Base-by-base conservation (phyloP, 176 grass and related monocot species). In the Raddia guianensis region DNA sequence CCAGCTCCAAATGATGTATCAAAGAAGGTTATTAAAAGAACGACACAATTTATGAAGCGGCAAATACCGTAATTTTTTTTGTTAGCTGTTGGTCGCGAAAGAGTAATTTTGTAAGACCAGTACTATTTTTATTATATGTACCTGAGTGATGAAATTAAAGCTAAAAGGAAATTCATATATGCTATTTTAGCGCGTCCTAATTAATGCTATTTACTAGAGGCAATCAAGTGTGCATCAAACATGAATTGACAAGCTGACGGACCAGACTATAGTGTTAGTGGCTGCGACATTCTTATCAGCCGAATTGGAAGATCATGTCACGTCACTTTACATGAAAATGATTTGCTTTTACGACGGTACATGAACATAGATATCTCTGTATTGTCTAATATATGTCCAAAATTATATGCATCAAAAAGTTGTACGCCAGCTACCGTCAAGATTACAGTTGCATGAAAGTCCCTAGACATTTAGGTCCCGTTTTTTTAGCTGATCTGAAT, bases 281-380 rank as follows among this genome's bases (percentile, higher is more conserved):
- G 85, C 10, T 69, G 63, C 5, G 80, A 62, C 44, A 33, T 33
- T 68, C 32, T 45, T 50, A 75, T 75, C 70, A 81, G 0, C 33
- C 63, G 4, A 74, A 56, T 18, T 45, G 10, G 50, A 32, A 0
- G 65, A 16, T 72, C 13, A 37, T 62, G 5, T 13, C 53, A 50
- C 27, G 40, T 66, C 49, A 16, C 42, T 47, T 55, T 72, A 14
- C 5, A 1, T 19, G 21, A 66, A 15, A 45, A 72, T 9, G 35
- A 70, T 70, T 62, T 76, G 47, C 78, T 43, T 74, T 15, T 46
- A 68, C 18, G 7, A 34, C 6, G 21, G 21, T 12, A 6, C 49
- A 15, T 40, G 15, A 0, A 40, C 33, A 42, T 12, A 7, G 2
- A 73, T n/a, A 12, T 54, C 1, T 54, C 1, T 54, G 9, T 20